These are phyloP conservation scores for Cystoderma amianthinum DNA, from an alignment of 768 basidiomycete species.

Conservation along the genomic window DNA sequence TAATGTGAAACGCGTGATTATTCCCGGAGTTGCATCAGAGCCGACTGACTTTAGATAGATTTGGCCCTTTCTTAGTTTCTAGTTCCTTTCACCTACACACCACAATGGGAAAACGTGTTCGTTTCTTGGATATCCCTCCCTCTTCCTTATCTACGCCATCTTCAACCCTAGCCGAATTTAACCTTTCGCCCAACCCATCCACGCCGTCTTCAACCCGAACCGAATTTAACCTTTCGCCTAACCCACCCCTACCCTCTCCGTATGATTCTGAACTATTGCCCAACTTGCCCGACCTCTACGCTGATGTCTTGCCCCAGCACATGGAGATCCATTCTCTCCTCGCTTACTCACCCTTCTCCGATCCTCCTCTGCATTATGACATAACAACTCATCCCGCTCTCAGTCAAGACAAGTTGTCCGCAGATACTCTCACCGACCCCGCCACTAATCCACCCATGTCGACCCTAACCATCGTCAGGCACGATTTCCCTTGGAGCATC, in stretches of 20 bases:
- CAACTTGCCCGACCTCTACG: constrained; percentile 12
- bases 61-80: too few relatives aligned
- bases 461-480: constrained; percentile 24
- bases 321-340: constrained; percentile 37
- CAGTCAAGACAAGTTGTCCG: constrained; percentile 12
- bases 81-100: background rate
- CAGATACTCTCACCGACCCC: constrained; percentile 27
- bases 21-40: too few relatives aligned
- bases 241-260: constrained; percentile 21
- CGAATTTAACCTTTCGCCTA: constrained; percentile 24
- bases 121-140: constrained; percentile 30
- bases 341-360: constrained; percentile 24
- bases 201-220: constrained; percentile 25
- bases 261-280: constrained; percentile 16
- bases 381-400: constrained; percentile 26
- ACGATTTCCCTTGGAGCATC: constrained; percentile 24
- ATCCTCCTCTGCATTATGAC: constrained; percentile 30
- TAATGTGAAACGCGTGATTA: too few relatives aligned
- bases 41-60: too few relatives aligned
- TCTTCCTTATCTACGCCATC: constrained; percentile 26
- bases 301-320: constrained; percentile 13
- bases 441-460: constrained; percentile 35
- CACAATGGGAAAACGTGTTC: constrained; percentile 31
- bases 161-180: constrained; percentile 25
- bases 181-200: constrained; percentile 27